phyloP scores from a whole-genome alignment of 192 early-diverging fungal genomes.

The Coemansia sp. region DNA sequence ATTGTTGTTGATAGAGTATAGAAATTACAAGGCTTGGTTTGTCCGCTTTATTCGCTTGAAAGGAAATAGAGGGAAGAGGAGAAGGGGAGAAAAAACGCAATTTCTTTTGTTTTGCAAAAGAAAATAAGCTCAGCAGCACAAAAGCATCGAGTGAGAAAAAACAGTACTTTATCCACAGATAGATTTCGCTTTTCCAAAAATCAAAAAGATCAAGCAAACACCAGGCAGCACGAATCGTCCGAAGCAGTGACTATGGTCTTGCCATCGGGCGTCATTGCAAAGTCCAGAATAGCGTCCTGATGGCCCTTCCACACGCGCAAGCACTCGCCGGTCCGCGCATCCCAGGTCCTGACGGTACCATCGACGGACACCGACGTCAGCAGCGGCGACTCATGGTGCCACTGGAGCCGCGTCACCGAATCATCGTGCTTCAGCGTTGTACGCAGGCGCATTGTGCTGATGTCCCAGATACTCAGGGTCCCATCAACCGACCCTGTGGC shows the following conservation, averaged over 20 bases:
- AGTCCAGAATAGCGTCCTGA: slow-evolving; percentile 80
- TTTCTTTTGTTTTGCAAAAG: neutral
- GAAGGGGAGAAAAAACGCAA: neutral
- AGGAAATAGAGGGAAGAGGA: neutral
- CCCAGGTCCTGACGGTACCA: slow-evolving; percentile 83
- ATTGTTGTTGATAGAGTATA: too few relatives aligned
- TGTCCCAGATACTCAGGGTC: slow-evolving; percentile 90
- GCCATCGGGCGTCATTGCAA: slow-evolving; percentile 75
- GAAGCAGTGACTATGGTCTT: slow-evolving; percentile 72
- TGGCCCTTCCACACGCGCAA: slow-evolving; percentile 79
- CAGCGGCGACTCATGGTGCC: slow-evolving; percentile 64
- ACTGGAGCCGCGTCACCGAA: slow-evolving; percentile 78
- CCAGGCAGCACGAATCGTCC: slow-evolving; percentile 80
- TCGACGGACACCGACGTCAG: slow-evolving; percentile 80
- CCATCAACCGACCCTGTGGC: slow-evolving; percentile 89
- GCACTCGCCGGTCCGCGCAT: slow-evolving; percentile 82
- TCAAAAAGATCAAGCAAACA: slow-evolving; percentile 46
- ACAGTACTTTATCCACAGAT: neutral
- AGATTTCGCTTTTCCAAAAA: neutral
- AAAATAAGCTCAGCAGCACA: too few relatives aligned
- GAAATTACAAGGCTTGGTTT: too few relatives aligned
- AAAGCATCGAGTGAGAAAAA: neutral
- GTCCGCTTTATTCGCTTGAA: too few relatives aligned
- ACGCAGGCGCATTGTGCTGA: slow-evolving; percentile 79
- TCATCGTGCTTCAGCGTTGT: slow-evolving; percentile 81